Conservation (phyloP, 352 stramenopile species). For the Pythium sp. region DNA sequence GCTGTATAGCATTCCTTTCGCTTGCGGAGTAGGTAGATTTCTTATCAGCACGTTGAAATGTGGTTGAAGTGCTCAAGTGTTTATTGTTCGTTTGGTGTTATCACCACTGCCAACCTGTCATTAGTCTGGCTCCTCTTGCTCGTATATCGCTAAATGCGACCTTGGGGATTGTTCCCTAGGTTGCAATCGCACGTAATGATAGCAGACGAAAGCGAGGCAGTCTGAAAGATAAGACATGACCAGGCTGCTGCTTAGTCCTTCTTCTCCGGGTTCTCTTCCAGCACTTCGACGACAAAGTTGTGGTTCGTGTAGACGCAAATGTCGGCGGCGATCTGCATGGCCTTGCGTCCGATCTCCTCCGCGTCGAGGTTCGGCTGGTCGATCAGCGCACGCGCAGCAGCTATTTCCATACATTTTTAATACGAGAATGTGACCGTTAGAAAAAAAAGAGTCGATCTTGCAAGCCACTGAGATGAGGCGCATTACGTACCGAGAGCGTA, state of each 20-base stretch:
- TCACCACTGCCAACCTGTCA: neutral
- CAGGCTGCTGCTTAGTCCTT: constrained; percentile 29
- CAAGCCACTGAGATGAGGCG: neutral
- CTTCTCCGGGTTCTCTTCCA: constrained; percentile 63
- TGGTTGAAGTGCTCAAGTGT: neutral
- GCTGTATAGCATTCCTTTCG: neutral
- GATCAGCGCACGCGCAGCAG: constrained; percentile 93
- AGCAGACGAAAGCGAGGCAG: neutral
- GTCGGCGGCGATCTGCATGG: constrained; percentile 96
- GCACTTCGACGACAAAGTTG: constrained; percentile 93
- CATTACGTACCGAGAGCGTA: constrained; percentile 89
- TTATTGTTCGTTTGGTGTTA: neutral
- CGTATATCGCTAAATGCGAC: neutral
- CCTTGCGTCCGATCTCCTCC: constrained; percentile 91
- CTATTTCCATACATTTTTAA: neutral
- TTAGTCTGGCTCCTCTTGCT: neutral
- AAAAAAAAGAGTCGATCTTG: neutral
- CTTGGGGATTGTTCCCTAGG: neutral
- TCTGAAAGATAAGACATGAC: neutral
- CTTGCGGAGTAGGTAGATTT: neutral
- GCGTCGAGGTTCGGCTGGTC: constrained; percentile 91
- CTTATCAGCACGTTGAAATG: neutral
- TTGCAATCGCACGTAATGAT: neutral
- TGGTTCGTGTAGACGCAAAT: constrained; percentile 99
- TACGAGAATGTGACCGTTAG: neutral